Base-by-base conservation (phyloP, 1,139 yeast species). In the Geotrichum macrosporum region DNA sequence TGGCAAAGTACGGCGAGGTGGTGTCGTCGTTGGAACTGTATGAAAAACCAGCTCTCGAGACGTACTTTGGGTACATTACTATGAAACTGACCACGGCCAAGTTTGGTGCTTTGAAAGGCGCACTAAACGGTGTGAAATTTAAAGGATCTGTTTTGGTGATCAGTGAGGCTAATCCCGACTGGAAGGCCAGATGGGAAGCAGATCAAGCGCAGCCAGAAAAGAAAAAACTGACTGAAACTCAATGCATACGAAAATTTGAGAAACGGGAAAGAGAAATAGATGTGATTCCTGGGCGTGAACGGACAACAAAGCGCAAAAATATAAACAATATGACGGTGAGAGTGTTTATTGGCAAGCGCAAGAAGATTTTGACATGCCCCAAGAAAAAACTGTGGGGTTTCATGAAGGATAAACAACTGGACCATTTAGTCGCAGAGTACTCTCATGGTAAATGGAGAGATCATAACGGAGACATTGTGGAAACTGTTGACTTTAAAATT, bases 301-400 rank as follows among this genome's bases (percentile, higher is more conserved):
- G 96, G 55, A 71, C 65, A 35, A 68, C 76, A 0, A 70, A 73
- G 1, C 71, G 95, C 51, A 71, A 73, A 43, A 31, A 35, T 10
- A 44, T 20, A 12, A 42, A 42, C 22, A 73, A 71, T 49, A 76
- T 81, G 57, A 82, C 94, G 0, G 70, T 85, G 53, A 72, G 96
- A 53, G 74, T 84, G 15, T 21, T 42, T 2, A 68, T 75, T 45
- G 74, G 81, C 27, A 77, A 80, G 55, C 84, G 87, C 4, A 69
- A 80, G 44, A 79, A 80, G 59, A 71, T 71, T 20, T 66, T 81
- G 50, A 78, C 77, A 57, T 71, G 81, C 53, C 74, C 73, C 57
- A 85, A 85, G 66, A 79, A 81, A 21, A 87, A 87, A 59, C 72
- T 92, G 37, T 92, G 98, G 98, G 97, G 97, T 8, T 72, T 79